Evolutionary conservation across 495 filamentous ascomycete genomes (phyloP), one percentile per base, ranked within the genome.

Genomic region (Lophium mytilinum): DNA sequence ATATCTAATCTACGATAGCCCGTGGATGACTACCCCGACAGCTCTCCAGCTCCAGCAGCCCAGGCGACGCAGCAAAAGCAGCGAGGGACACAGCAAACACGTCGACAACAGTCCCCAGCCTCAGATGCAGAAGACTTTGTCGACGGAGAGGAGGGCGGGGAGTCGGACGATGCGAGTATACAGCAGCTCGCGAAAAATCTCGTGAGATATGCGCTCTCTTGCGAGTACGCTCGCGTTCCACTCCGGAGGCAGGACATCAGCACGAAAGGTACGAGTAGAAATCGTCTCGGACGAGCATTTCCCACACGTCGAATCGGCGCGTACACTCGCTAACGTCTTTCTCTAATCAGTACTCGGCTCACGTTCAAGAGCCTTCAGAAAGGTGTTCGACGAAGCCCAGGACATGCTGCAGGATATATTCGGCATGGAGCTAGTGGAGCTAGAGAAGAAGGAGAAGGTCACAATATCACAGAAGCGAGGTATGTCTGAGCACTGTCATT

Each of bases 381-480:
- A 52, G 0, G 69, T 76, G 3, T 76, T 76, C 57, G 58, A 65
- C 4, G 57, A 53, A 36, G 72, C 73, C 52, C 71, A 76, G 42
- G n/a, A 62, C 43, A 42, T 64, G 57, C 72, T 96, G 33, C 71
- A 76, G 21, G 71, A 65, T 3, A 75, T 78, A 8, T 95, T 95
- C 66, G 91, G 91, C 4, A 93, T 96, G 88, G 80, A 90, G 68
- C 80, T 96, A 78, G 74, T 77, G 1, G 90, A 94, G 70, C 74
- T 95, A 52, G 91, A 91, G 0, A 73, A 75, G 18, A 81, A 76
- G 63, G 93, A 97, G 69, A 94, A 91, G 71, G 75, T 83, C 12
- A 87, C 84, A 12, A 67, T 95, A 57, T 78, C 76, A 18, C 83
- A 94, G 46, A 86, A 80, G 73, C 84, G 81, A 80, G 88, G 83